Conservation (phyloP, 768 basidiomycete genomes). For the Pulveroboletus ravenelii region DNA sequence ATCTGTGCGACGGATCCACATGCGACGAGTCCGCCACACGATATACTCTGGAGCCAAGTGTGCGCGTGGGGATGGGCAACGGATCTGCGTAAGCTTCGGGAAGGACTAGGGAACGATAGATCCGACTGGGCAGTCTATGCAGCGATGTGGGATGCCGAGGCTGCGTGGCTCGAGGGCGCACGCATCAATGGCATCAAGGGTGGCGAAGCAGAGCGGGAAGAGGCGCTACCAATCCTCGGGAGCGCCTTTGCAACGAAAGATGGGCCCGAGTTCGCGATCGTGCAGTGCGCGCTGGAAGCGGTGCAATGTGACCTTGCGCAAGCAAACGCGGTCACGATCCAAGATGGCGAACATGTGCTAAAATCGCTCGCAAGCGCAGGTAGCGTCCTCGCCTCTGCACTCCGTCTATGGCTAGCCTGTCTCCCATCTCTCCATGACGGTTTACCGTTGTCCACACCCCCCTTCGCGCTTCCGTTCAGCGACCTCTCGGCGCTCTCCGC, state of each 20-base stretch:
- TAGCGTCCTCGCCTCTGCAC: slow-evolving; percentile 38
- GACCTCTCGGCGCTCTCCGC: slow-evolving; percentile 52
- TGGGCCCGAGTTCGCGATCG: slow-evolving; percentile 33
- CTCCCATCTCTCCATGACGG: slow-evolving; percentile 40
- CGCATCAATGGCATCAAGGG: slow-evolving; percentile 63
- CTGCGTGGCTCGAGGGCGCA: slow-evolving; percentile 74
- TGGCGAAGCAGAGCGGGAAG: slow-evolving; percentile 59
- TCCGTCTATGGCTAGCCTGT: slow-evolving; percentile 65
- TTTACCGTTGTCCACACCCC: slow-evolving; percentile 42
- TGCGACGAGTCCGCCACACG: slow-evolving; percentile 78
- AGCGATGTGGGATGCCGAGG: slow-evolving; percentile 37
- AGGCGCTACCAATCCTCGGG: slow-evolving; percentile 32
- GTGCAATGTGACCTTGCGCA: slow-evolving; percentile 28
- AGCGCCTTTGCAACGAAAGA: slow-evolving; percentile 36
- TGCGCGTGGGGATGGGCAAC: slow-evolving; percentile 72
- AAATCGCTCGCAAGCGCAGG: slow-evolving; percentile 34
- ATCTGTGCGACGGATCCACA: slow-evolving; percentile 90
- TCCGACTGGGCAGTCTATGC: slow-evolving; percentile 29
- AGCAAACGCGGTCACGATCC: background rate
- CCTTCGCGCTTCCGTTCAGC: slow-evolving; percentile 58
- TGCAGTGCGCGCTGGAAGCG: slow-evolving; percentile 33
- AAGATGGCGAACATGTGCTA: slow-evolving; percentile 11
- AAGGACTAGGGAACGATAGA: slow-evolving; percentile 29
- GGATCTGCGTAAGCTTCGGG: slow-evolving; percentile 44
- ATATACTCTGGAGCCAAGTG: slow-evolving; percentile 86